Base-by-base conservation (phyloP, 768 basidiomycete genomes). In the Auriscalpium microsporum region DNA sequence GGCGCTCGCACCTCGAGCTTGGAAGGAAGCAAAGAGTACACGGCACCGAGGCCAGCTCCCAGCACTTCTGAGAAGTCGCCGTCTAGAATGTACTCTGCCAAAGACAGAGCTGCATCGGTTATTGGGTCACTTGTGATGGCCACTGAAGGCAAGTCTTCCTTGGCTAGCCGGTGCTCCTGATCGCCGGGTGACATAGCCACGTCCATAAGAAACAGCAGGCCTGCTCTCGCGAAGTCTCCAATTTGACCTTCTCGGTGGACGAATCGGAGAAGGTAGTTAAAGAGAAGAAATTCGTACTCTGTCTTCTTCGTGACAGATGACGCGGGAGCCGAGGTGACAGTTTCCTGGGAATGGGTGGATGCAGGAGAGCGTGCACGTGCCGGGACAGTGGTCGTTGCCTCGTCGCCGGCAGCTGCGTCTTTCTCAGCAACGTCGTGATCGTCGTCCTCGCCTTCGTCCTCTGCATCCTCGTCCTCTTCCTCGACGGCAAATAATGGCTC, bases 61-160 rank as follows among this genome's bases (percentile, higher is more conserved):
- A 98, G 80, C 10, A 98, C 95, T 60, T 97, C 94, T n/a, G 93
- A 91, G 68, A 96, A 95, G 69, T 97, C 95, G n/a, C 94, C 91
- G 64, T 95, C 91, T 16, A 96, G 78, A 51, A 97, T 90, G 66
- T 92, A 96, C 66, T 94, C 92, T 17, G 91, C 91, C 40, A 98
- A 74, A 8, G 90, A 88, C 45, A 94, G 75, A 1, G 88, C 87
- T 1, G 92, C 90, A 65, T 94, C 92, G 34, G 81, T 81, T 44
- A 91, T 80, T 3, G 93, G 86, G 66, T 95, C 91, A 17, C 67
- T 60, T 19, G 47, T 23, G 2, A 23, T 17, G 9, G 60, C 52
- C 21, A 64, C 63, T 7, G 40, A 42, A 13, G 17, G 40, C 8
- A 17, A 51, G 45, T 73, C 74, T 23, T 71, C 75, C 45, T 69